Percentiles rank a stretch among this genome's conserved stretches.
Evolutionary conservation across 768 basidiomycete species (phyloP).

Genomic region (Suillus subaureus): DNA sequence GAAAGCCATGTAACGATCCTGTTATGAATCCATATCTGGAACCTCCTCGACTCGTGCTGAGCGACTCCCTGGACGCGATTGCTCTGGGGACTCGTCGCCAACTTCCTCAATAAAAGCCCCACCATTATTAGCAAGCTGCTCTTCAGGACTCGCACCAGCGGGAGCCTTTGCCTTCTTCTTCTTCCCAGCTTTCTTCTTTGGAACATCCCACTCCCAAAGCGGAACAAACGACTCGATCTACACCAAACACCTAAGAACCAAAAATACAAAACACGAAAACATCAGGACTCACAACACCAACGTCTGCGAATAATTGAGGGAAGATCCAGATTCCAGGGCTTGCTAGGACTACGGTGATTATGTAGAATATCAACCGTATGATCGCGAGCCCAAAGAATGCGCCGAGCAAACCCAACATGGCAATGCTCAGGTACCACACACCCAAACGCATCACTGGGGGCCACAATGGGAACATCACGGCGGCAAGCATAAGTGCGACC

Average conservation of each 20-base stretch:
- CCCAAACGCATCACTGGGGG: slow-evolving; percentile 90
- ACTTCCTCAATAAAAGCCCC: slow-evolving; percentile 43
- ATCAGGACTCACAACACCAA: slow-evolving; percentile 85
- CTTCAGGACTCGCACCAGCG: slow-evolving; percentile 33
- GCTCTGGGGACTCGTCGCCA: slow-evolving; percentile 33
- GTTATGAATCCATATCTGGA: slow-evolving; percentile 41
- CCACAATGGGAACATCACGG: slow-evolving; percentile 99
- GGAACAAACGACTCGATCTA: slow-evolving; percentile 98
- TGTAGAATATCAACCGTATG: slow-evolving; percentile 89
- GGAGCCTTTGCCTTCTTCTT: slow-evolving; percentile 56
- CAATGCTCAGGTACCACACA: slow-evolving; percentile 94
- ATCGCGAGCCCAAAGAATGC: slow-evolving; percentile 91
- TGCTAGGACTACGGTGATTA: slow-evolving; percentile 84
- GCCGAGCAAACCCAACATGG: slow-evolving; percentile 83
- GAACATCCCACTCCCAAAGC: slow-evolving; percentile 94
- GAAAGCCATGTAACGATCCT: background rate
- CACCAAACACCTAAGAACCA: background rate
- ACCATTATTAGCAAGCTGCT: slow-evolving; percentile 42
- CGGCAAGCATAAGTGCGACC: slow-evolving; percentile 92
- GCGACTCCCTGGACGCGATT: slow-evolving; percentile 37
- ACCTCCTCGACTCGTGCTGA: slow-evolving; percentile 48
- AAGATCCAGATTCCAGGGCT: slow-evolving; percentile 99
- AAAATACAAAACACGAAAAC: background rate
- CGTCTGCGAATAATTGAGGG: slow-evolving; percentile 96
- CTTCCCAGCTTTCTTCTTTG: slow-evolving; percentile 68